These are phyloP conservation scores for Ilex asprella DNA, from an alignment of 257 asterid genomes.

Conservation along the genomic window DNA sequence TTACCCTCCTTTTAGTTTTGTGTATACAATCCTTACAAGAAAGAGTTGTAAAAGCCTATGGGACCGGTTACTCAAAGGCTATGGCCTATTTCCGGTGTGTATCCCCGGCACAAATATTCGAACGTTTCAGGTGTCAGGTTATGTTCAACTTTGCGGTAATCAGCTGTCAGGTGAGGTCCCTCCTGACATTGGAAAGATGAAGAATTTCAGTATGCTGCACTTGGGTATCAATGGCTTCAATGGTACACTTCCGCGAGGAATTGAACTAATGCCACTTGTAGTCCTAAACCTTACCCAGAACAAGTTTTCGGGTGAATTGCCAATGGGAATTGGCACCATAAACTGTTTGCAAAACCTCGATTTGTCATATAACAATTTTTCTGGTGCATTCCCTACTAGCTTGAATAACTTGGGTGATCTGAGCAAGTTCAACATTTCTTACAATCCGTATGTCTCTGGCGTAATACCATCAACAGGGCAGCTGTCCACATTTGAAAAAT, in stretches of 20 bases:
- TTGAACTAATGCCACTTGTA: constrained; percentile 44
- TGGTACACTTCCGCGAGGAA: constrained; percentile 50
- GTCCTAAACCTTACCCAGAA: constrained; percentile 59
- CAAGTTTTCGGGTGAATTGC: constrained; percentile 58
- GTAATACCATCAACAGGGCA: constrained; percentile 60
- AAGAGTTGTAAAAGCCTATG: constrained; percentile 63
- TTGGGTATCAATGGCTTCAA: constrained; percentile 47
- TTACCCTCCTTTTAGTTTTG: constrained; percentile 77
- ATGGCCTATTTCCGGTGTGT: constrained; percentile 74
- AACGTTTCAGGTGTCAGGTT: constrained; percentile 52
- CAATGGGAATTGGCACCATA: constrained; percentile 53
- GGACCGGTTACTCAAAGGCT: constrained; percentile 66
- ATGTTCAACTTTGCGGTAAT: constrained; percentile 71
- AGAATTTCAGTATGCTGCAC: constrained; percentile 69
- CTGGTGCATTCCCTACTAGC: constrained; percentile 59
- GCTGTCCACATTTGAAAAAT: constrained; percentile 63
- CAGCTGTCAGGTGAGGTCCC: constrained; percentile 62
- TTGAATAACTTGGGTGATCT: constrained; percentile 51
- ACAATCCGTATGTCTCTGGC: constrained; percentile 67
- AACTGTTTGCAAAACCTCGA: constrained; percentile 72
- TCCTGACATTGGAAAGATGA: constrained; percentile 54
- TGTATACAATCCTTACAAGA: constrained; percentile 56
- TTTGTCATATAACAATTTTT: constrained; percentile 68
- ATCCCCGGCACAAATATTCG: constrained; percentile 50
- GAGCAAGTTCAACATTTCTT: constrained; percentile 75